Base-by-base conservation (phyloP, 768 basidiomycete genomes). In the Paxillus involutus region DNA sequence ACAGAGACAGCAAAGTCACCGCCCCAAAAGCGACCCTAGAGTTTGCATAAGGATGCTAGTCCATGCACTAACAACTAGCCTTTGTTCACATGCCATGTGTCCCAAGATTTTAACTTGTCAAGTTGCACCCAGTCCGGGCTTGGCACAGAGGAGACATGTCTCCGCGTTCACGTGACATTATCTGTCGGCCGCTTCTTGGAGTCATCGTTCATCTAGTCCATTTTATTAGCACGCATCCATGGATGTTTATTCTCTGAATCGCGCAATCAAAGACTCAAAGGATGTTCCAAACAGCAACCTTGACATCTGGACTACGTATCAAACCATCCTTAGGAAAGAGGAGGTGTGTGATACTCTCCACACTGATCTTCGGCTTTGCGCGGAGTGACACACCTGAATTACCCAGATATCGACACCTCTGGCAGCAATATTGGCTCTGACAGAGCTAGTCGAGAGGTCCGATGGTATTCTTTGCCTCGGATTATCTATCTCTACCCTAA, bases 371-470 rank as follows among this genome's bases (percentile, higher is more conserved):
- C 21, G 16, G 0, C 14, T 16, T 16, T n/a, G 36, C 21, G 33
- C 36, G 35, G 45, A 49, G 36, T 17, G 21, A 37, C 30, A 37
- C 26, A n/a, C 35, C 30, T 45, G n/a, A 6, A 35, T 39, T 36
- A 3, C 3, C 3, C 42, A 92, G 89, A 81, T 91, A 51, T 86
- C 90, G 0, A 80, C 84, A 4, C 94, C 94, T 9, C 76, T 96
- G 19, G 95, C 94, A 17, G 95, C 95, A 14, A 92, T 98, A 52
- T 77, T 91, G 19, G 82, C 93, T 12, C 77, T 97, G 45, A 88
- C 92, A 3, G 83, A 94, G 65, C 75, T 94, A 33, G 84, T 97
- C 57, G 80, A 89, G 59, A 77, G 82, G 55, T 94, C 93, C 26
- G 79, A 85, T 70, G 89, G 91, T 89, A 67, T n/a, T 2, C 62